Evolutionary conservation across 2,329 filamentous ascomycete genomes (phyloP).

Genomic region (Westerdykella aurantiaca): DNA sequence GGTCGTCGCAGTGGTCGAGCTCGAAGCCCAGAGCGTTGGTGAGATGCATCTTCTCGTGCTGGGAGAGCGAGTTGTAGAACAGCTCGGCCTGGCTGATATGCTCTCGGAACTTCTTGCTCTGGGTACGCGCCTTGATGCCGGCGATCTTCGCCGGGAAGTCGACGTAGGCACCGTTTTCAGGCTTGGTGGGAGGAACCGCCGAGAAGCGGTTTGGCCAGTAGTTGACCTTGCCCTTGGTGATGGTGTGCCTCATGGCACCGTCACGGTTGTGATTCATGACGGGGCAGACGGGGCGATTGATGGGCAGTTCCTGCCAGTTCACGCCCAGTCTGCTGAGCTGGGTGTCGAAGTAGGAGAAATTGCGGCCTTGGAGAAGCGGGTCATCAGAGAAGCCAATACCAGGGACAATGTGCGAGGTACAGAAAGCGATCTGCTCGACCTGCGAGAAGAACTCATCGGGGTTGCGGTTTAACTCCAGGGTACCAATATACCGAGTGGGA

Average conservation of each 20-base stretch:
- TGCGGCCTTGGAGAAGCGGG: slow-evolving; percentile 67
- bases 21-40: slow-evolving; percentile 60
- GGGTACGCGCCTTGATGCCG: slow-evolving; percentile 64
- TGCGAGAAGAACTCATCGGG: slow-evolving; percentile 77
- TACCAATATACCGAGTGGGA: slow-evolving; percentile 70
- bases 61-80: slow-evolving; percentile 72
- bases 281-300: slow-evolving; percentile 69
- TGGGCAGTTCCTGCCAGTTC: slow-evolving; percentile 72
- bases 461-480: slow-evolving; percentile 73
- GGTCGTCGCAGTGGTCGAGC: slow-evolving; percentile 76
- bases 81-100: slow-evolving; percentile 73
- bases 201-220: slow-evolving; percentile 74
- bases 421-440: slow-evolving; percentile 79
- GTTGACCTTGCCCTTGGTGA: slow-evolving; percentile 67
- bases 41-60: slow-evolving; percentile 61
- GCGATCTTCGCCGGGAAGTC: slow-evolving; percentile 61
- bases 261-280: slow-evolving; percentile 74
- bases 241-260: slow-evolving; percentile 65
- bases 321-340: slow-evolving; percentile 64
- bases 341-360: slow-evolving; percentile 62
- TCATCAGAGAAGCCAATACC: slow-evolving; percentile 74
- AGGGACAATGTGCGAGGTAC: slow-evolving; percentile 71
- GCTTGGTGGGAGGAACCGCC: slow-evolving; percentile 56
- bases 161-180: slow-evolving; percentile 60
- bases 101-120: slow-evolving; percentile 69